Percentiles rank a stretch among this genome's conserved stretches.
Conservation (phyloP, 2,329 filamentous ascomycete genomes). For the Aaosphaeria arxii region DNA sequence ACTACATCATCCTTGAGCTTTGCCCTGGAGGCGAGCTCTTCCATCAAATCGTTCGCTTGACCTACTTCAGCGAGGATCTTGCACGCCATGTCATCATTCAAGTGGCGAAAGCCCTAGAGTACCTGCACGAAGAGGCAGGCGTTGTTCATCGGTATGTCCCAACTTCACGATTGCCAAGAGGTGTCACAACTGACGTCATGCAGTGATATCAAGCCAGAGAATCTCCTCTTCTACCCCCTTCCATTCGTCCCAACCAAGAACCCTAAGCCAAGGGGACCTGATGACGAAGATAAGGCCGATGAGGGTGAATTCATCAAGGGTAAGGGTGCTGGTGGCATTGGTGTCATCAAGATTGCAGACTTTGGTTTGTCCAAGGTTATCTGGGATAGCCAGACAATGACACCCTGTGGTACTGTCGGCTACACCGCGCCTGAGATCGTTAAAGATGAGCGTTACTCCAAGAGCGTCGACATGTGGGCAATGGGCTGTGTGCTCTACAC, state of each 20-base stretch:
- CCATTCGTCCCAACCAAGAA: slow-evolving; percentile 76
- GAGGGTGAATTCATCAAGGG: slow-evolving; percentile 90
- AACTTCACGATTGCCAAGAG: slow-evolving; percentile 2
- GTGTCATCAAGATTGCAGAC: slow-evolving; percentile 94
- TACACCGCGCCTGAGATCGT: slow-evolving; percentile 99
- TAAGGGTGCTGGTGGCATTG: slow-evolving; percentile 83
- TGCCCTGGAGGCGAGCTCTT: slow-evolving; percentile 95
- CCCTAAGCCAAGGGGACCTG: slow-evolving; percentile 76
- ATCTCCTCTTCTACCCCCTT: slow-evolving; percentile 87
- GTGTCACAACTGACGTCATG: slow-evolving; percentile 35
- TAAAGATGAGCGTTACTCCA: slow-evolving; percentile 97
- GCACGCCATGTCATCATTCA: slow-evolving; percentile 92
- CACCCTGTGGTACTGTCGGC: slow-evolving; percentile 96
- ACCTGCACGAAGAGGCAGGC: slow-evolving; percentile 89
- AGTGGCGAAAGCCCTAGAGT: slow-evolving; percentile 90
- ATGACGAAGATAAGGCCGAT: slow-evolving; percentile 95
- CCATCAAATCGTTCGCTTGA: slow-evolving; percentile 96
- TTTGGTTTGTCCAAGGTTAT: slow-evolving; percentile 97
- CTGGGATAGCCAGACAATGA: slow-evolving; percentile 98
- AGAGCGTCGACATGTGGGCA: slow-evolving; percentile 99
- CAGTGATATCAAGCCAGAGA: slow-evolving; percentile 98
- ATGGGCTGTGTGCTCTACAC: slow-evolving; percentile 96
- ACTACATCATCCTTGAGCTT: slow-evolving; percentile 94
- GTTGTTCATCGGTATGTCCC: slow-evolving; percentile 87
- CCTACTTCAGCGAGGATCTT: slow-evolving; percentile 95